These are phyloP conservation scores for Coleophoma crateriformis DNA, from an alignment of 2,329 filamentous ascomycete species.

Conservation along the genomic window DNA sequence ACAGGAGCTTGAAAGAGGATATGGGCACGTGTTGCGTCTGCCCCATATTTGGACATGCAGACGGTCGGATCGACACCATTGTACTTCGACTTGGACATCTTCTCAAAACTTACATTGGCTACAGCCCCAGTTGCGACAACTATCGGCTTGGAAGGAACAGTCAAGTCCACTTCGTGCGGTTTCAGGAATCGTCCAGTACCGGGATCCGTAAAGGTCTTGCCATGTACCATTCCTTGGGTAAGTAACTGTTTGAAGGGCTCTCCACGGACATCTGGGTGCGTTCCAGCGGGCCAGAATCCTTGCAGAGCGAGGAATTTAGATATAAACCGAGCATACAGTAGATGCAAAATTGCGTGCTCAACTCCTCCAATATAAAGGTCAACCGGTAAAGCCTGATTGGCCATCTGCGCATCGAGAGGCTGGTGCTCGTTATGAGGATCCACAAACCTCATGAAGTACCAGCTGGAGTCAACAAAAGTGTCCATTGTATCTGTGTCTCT, in stretches of 20 bases:
- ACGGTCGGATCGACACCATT: constrained; percentile 80
- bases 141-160: constrained; percentile 47
- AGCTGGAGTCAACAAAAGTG: constrained; percentile 91
- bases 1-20: constrained; percentile 87
- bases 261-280: constrained; percentile 33
- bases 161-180: constrained; percentile 67
- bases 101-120: constrained; percentile 68
- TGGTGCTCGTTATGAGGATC: constrained; percentile 60
- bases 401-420: constrained; percentile 57
- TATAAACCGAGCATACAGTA: constrained; percentile 85
- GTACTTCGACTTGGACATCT: constrained; percentile 94
- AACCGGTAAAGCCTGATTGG: constrained; percentile 60
- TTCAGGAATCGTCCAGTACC: constrained; percentile 70
- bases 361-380: constrained; percentile 87
- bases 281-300: constrained; percentile 37
- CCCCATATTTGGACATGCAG: constrained; percentile 70
- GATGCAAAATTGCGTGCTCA: constrained; percentile 85
- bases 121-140: constrained; percentile 55
- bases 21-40: constrained; percentile 79
- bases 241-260: constrained; percentile 82
- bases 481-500: constrained; percentile 95
- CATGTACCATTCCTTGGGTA: constrained; percentile 91
- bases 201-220: constrained; percentile 75
- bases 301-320: constrained; percentile 74
- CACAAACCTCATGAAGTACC: constrained; percentile 82